These are phyloP conservation scores for Annulohypoxylon maeteangense DNA, from an alignment of 495 filamentous ascomycete species.

Conservation along the genomic window DNA sequence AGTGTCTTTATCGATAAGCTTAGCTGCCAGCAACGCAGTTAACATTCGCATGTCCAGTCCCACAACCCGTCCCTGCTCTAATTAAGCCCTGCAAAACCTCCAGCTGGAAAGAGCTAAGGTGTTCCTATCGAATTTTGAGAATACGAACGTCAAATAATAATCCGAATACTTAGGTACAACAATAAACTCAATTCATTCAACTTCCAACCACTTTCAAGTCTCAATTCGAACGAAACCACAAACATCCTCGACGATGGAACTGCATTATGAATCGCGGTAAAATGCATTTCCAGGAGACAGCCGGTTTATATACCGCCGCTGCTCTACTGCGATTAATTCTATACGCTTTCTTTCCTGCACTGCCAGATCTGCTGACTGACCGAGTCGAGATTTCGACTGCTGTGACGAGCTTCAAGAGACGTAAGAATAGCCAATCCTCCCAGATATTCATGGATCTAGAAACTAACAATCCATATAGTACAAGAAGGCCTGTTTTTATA, in stretches of 20 bases:
- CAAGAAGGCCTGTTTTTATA: slow-evolving; percentile 97
- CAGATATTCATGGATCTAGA: not conserved
- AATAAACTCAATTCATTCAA: slow-evolving; percentile 1
- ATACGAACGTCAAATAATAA: slow-evolving; percentile 10
- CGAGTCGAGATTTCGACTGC: slow-evolving; percentile 97
- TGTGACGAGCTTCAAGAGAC: slow-evolving; percentile 96
- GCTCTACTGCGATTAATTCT: slow-evolving; percentile 83
- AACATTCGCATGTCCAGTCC: not conserved
- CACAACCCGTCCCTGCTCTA: slow-evolving; percentile 8
- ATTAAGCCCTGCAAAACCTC: slow-evolving; percentile 4
- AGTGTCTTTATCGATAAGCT: slow-evolving; percentile 19
- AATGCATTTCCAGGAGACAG: slow-evolving; percentile 69
- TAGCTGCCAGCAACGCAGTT: slow-evolving; percentile 16
- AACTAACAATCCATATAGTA: slow-evolving; percentile 61
- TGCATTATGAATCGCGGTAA: slow-evolving; percentile 61
- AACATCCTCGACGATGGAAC: slow-evolving; percentile 68
- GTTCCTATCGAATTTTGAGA: slow-evolving; percentile 19
- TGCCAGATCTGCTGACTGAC: slow-evolving; percentile 86
- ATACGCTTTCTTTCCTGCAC: slow-evolving; percentile 80
- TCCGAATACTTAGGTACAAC: not conserved
- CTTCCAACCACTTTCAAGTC: not conserved
- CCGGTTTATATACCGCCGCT: slow-evolving; percentile 77
- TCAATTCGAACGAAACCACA: not conserved
- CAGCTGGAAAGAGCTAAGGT: slow-evolving; percentile 32
- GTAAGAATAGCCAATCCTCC: slow-evolving; percentile 59